Evolutionary conservation across 345 rosid species (phyloP).

Genomic region (Citrus cavaleriei): DNA sequence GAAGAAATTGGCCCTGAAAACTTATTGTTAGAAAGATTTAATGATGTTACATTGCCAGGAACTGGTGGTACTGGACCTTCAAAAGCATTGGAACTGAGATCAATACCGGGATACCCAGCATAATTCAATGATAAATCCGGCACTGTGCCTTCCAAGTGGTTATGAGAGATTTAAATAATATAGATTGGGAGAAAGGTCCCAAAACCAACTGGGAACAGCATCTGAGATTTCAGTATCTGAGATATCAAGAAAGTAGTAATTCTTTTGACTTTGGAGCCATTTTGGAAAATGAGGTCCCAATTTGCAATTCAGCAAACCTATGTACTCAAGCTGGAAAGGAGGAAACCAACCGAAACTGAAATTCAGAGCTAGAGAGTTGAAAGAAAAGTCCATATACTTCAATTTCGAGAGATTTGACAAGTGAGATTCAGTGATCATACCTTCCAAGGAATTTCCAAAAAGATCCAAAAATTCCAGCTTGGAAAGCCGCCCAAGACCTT

Average conservation of each 20-base stretch:
- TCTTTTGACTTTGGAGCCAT: conserved; percentile 21
- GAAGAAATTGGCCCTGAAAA: conserved; percentile 29
- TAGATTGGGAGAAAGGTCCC: conserved; percentile 6
- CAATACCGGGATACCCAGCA: conserved; percentile 3
- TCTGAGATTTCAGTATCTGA: conserved; percentile 13
- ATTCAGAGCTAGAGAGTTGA: conserved; percentile 6
- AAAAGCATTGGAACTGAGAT: conserved; percentile 10
- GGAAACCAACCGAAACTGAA: conserved; percentile 25
- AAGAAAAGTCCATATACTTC: conserved; percentile 8
- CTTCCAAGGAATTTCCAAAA: conserved; percentile 20
- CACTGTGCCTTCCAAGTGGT: conserved; percentile 14
- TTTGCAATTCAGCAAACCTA: conserved; percentile 8
- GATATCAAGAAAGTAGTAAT: not conserved
- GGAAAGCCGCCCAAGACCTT: conserved; percentile 6
- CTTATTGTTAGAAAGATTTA: conserved; percentile 32
- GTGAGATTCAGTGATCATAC: conserved; percentile 20
- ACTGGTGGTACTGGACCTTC: conserved; percentile 13
- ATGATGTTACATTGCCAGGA: conserved; percentile 4
- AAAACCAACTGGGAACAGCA: conserved; percentile 21
- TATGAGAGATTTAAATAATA: conserved; percentile 14
- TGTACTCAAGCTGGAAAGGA: conserved; percentile 13
- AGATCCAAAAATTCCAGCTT: conserved; percentile 5
- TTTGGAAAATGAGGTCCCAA: conserved; percentile 22
- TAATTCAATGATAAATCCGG: conserved; percentile 4
- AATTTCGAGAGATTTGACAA: conserved; percentile 16